A percentile compares a stretch with the other conserved stretches of the same genome.
These are phyloP conservation scores for Tritrichomonas musculus DNA, from an alignment of 208 protist genomes.

Conservation along the genomic window DNA sequence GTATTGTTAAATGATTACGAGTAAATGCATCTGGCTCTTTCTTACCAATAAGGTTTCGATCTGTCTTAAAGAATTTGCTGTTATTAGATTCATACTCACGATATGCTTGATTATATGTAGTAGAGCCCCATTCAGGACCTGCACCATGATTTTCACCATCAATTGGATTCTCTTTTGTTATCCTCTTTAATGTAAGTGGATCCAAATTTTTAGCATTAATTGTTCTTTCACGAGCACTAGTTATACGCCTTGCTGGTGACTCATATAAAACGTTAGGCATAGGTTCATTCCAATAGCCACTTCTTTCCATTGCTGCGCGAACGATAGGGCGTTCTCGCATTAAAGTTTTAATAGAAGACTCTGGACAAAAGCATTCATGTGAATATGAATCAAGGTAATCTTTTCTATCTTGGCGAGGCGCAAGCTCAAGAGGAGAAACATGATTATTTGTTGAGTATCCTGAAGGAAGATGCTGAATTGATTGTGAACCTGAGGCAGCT, in stretches of 20 bases:
- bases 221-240: background rate
- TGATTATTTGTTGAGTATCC: background rate
- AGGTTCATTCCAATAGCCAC: conserved; percentile 30
- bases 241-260: background rate
- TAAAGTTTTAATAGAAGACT: background rate
- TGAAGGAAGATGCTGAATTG: background rate
- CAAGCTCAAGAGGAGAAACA: background rate
- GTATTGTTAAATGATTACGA: background rate
- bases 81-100: background rate
- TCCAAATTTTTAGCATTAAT: background rate
- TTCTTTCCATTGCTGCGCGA: background rate
- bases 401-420: background rate
- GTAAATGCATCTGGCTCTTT: background rate
- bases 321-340: background rate
- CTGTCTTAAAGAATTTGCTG: background rate
- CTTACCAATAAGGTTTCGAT: background rate
- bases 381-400: background rate
- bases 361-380: background rate
- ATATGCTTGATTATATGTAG: background rate
- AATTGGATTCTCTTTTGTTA: background rate
- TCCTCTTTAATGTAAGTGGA: background rate
- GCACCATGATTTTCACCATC: background rate
- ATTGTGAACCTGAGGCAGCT: no score
- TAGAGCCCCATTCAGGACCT: conserved; percentile 22
- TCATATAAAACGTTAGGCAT: background rate